These are phyloP conservation scores for Nidula microcarpa DNA, from an alignment of 768 basidiomycete genomes.

Conservation along the genomic window DNA sequence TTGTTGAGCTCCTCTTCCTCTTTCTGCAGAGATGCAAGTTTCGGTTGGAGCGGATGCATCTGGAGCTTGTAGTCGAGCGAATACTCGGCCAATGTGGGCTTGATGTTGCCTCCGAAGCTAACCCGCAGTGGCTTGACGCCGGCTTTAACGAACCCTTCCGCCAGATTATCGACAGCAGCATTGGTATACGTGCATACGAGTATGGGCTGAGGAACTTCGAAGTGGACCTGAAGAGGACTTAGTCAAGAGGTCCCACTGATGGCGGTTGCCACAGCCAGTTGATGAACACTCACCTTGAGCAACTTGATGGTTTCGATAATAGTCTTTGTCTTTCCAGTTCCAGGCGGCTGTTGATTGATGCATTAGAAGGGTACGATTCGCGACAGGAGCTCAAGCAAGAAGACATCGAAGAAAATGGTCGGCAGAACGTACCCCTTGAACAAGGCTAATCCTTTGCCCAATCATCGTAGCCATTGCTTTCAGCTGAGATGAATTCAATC, in stretches of 20 bases:
- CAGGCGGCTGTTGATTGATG: slow-evolving; percentile 63
- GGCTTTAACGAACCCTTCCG: slow-evolving; percentile 62
- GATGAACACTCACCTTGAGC: slow-evolving; percentile 52
- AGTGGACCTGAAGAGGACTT: slow-evolving; percentile 50
- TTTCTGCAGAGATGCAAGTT: slow-evolving; percentile 37
- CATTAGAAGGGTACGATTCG: neutral
- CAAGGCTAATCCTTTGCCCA: slow-evolving; percentile 69
- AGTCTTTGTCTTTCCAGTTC: slow-evolving; percentile 91
- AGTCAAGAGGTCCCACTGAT: no score
- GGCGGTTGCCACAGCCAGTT: neutral
- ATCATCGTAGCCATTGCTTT: slow-evolving; percentile 87
- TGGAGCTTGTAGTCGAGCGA: slow-evolving; percentile 65
- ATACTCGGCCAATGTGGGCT: slow-evolving; percentile 47
- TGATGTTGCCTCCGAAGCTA: slow-evolving; percentile 61
- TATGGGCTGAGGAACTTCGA: slow-evolving; percentile 78
- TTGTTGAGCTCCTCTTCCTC: slow-evolving; percentile 27
- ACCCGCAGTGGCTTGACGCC: slow-evolving; percentile 76
- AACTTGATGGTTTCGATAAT: slow-evolving; percentile 83
- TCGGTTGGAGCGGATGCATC: slow-evolving; percentile 50
- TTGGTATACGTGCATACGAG: slow-evolving; percentile 96
- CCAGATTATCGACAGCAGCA: slow-evolving; percentile 87
- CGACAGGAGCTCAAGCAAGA: neutral
- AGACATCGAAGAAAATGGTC: neutral
- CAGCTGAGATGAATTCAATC: slow-evolving; percentile 74
- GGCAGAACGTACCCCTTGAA: slow-evolving; percentile 72